Conservation (phyloP, 2,329 filamentous ascomycete species). For the Pseudogymnoascus sp. region DNA sequence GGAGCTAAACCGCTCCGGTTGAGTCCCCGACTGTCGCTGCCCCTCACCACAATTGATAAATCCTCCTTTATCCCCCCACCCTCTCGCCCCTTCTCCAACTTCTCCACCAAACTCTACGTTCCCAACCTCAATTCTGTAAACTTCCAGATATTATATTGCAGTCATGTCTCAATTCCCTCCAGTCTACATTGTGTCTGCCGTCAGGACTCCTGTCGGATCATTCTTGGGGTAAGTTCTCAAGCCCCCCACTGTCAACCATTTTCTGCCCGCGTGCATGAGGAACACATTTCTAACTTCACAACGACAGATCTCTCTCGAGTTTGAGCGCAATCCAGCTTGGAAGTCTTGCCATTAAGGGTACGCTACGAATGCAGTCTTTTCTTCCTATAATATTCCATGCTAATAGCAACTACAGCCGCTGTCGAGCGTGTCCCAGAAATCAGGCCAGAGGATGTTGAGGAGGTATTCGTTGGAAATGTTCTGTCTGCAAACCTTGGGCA, state of each 20-base stretch:
- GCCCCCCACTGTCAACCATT: constrained; percentile 44
- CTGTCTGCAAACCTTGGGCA: constrained; percentile 92
- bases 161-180: constrained; percentile 72
- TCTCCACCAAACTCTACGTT: neutral
- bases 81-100: constrained; percentile 7
- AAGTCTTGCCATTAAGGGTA: constrained; percentile 86
- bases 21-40: neutral
- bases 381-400: constrained; percentile 2
- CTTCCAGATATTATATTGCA: constrained; percentile 17
- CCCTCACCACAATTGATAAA: constrained; percentile 12
- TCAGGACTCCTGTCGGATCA: constrained; percentile 83
- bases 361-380: neutral
- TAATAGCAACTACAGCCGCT: constrained; percentile 43
- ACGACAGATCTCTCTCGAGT: constrained; percentile 70
- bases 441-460: constrained; percentile 82
- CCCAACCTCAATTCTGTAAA: constrained; percentile 9
- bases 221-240: constrained; percentile 69
- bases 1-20: neutral
- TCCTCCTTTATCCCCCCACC: constrained; percentile 6
- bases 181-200: constrained; percentile 92
- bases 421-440: constrained; percentile 79
- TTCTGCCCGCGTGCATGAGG: constrained; percentile 39
- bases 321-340: constrained; percentile 81
- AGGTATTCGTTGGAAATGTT: constrained; percentile 98
- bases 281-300: constrained; percentile 13